phyloP scores from a whole-genome alignment of 225 moss, liverwort and hornwort genomes.

The Polytrichum formosum region DNA sequence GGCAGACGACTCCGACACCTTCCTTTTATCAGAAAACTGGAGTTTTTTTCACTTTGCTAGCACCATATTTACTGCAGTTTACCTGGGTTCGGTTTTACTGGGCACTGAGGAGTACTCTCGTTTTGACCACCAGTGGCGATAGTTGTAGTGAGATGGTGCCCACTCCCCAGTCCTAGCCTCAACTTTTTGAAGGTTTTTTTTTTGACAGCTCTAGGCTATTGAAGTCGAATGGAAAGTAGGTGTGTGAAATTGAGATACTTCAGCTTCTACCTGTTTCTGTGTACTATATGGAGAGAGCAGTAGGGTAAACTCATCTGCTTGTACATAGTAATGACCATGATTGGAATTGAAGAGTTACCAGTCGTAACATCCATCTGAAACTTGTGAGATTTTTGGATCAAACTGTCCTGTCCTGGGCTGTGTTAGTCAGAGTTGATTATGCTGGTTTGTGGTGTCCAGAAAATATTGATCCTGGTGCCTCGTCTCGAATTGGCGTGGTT shows the following conservation, averaged over 20 bases:
- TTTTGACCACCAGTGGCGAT: conserved; percentile 44
- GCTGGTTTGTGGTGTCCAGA: conserved; percentile 11
- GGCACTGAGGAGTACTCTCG: conserved; percentile 82
- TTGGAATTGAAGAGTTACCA: conserved; percentile 18
- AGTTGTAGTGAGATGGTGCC: conserved; percentile 37
- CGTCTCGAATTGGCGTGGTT: conserved; percentile 32
- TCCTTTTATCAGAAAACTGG: conserved; percentile 68
- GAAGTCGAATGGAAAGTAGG: background rate
- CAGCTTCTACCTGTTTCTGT: conserved; percentile 22
- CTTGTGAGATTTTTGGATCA: conserved; percentile 1
- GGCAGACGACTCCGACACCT: conserved; percentile 85
- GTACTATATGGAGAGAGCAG: conserved; percentile 46
- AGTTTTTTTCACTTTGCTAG: conserved; percentile 27
- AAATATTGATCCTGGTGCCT: conserved; percentile 19
- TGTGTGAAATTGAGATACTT: conserved; percentile 22
- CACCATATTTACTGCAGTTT: conserved; percentile 75
- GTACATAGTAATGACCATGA: conserved; percentile 40
- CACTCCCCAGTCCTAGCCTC: conserved; percentile 47
- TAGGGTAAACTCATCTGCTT: conserved; percentile 28
- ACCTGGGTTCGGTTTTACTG: conserved; percentile 97
- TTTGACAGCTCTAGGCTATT: background rate
- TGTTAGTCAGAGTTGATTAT: conserved; percentile 13
- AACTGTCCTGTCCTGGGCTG: conserved; percentile 32
- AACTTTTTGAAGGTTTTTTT: conserved; percentile 35
- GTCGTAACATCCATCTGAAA: conserved; percentile 9